Evolutionary conservation across 2,329 filamentous ascomycete species (phyloP).

Genomic region (Fusarium brevicatenulatum): DNA sequence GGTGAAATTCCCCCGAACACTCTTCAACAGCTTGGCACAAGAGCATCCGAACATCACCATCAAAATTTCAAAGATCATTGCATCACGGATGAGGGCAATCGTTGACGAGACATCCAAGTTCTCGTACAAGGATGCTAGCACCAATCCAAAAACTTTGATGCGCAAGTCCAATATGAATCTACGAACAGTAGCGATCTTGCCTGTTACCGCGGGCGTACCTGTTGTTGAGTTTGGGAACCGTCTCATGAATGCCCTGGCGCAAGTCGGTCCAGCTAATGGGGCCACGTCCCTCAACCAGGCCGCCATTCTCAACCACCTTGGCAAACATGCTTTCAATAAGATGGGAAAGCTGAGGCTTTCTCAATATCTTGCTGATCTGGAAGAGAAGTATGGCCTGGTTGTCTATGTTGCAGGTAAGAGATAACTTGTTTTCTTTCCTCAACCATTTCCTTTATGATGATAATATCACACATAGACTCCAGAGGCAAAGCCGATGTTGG

Average conservation of each 20-base stretch:
- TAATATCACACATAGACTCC: constrained; percentile 53
- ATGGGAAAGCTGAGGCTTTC: constrained; percentile 97
- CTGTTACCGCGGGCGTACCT: constrained; percentile 89
- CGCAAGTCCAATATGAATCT: constrained; percentile 90
- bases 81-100: constrained; percentile 89
- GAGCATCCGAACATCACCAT: constrained; percentile 99
- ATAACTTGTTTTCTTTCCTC: neutral
- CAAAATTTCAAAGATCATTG: constrained; percentile 98
- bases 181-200: constrained; percentile 90
- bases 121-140: constrained; percentile 70
- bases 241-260: constrained; percentile 85
- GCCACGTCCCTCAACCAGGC: constrained; percentile 94
- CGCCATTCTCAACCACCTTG: constrained; percentile 92
- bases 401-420: constrained; percentile 85
- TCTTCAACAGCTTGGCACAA: constrained; percentile 97
- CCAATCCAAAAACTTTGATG: constrained; percentile 62
- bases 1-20: constrained; percentile 91
- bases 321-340: constrained; percentile 93
- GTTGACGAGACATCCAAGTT: constrained; percentile 82
- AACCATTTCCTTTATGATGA: constrained; percentile 58
- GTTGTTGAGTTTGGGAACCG: constrained; percentile 95
- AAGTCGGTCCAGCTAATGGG: constrained; percentile 89
- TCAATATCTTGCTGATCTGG: constrained; percentile 94
- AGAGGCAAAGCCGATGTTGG: constrained; percentile 66
- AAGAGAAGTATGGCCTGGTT: constrained; percentile 96